Evolutionary conservation across 768 basidiomycete genomes (phyloP).

Genomic region (Lactifluus pinguis): DNA sequence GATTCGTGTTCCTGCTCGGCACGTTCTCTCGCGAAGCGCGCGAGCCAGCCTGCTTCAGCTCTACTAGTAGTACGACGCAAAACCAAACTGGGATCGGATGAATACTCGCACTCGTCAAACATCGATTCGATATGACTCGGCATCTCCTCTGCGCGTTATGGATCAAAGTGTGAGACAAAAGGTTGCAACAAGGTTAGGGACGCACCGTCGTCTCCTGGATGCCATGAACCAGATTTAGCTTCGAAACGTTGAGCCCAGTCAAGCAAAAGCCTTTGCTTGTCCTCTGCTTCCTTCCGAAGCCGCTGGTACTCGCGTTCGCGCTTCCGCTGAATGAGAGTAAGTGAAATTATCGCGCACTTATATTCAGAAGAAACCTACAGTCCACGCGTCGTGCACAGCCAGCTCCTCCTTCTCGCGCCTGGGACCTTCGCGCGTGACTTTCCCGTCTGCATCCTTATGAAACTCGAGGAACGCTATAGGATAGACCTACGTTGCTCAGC

Average conservation of each 20-base stretch:
- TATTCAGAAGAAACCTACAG: conserved; percentile 35
- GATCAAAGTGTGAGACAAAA: not conserved
- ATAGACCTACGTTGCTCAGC: conserved; percentile 37
- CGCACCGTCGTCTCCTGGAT: conserved; percentile 19
- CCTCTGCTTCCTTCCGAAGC: conserved; percentile 48
- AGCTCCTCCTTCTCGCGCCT: conserved; percentile 63
- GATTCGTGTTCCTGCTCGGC: conserved; percentile 41
- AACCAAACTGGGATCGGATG: conserved; percentile 7
- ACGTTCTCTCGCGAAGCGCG: conserved; percentile 41
- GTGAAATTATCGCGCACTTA: not conserved
- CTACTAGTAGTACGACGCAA: conserved; percentile 12
- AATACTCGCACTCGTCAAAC: conserved; percentile 11
- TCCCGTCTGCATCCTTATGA: conserved; percentile 38
- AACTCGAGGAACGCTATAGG: conserved; percentile 79
- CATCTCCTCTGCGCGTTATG: conserved; percentile 6
- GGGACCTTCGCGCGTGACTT: conserved; percentile 48
- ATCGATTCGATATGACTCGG: conserved; percentile 30
- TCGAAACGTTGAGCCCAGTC: conserved; percentile 61
- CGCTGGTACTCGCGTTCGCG: conserved; percentile 51
- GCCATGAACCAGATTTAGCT: conserved; percentile 37
- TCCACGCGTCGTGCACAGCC: conserved; percentile 54
- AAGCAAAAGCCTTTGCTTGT: conserved; percentile 42
- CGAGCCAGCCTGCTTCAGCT: conserved; percentile 55
- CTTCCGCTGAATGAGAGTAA: conserved; percentile 34
- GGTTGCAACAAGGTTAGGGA: not conserved